These are phyloP conservation scores for Phanerochaete carnosa DNA, from an alignment of 768 basidiomycete genomes.

Conservation along the genomic window DNA sequence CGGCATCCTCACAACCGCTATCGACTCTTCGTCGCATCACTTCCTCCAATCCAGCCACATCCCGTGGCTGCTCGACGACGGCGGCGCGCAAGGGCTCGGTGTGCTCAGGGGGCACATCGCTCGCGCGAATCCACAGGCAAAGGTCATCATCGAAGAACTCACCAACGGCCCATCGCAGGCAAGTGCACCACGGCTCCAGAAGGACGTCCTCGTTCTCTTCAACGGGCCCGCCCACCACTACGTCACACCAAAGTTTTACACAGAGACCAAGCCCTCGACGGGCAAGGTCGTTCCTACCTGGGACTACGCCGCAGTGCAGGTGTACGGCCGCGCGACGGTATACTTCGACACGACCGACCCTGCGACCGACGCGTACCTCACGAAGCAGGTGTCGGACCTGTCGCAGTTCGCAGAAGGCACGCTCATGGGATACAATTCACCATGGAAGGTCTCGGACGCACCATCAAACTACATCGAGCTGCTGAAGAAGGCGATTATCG, in stretches of 20 bases:
- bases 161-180: background rate
- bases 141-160: conserved; percentile 19
- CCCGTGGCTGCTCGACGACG: conserved; percentile 28
- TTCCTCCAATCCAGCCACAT: conserved; percentile 34
- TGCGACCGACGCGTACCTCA: conserved; percentile 17
- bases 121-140: conserved; percentile 24
- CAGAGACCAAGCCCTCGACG: conserved; percentile 25
- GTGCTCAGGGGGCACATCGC: conserved; percentile 24
- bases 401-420: conserved; percentile 3
- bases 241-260: conserved; percentile 26
- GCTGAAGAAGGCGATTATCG: conserved; percentile 27
- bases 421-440: background rate
- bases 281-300: conserved; percentile 27
- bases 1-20: conserved; percentile 35
- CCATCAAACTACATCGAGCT: conserved; percentile 18
- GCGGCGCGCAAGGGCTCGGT: conserved; percentile 10
- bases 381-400: conserved; percentile 12
- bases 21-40: conserved; percentile 20
- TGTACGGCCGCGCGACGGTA: conserved; percentile 21
- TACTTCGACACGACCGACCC: conserved; percentile 11
- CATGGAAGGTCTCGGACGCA: conserved; percentile 22
- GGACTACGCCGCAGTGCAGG: conserved; percentile 27
- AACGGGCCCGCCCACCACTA: conserved; percentile 23
- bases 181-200: conserved; percentile 1
- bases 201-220: conserved; percentile 22